phyloP scores from a whole-genome alignment of 129 eudicot genomes.

The Ambrosia artemisiifolia region DNA sequence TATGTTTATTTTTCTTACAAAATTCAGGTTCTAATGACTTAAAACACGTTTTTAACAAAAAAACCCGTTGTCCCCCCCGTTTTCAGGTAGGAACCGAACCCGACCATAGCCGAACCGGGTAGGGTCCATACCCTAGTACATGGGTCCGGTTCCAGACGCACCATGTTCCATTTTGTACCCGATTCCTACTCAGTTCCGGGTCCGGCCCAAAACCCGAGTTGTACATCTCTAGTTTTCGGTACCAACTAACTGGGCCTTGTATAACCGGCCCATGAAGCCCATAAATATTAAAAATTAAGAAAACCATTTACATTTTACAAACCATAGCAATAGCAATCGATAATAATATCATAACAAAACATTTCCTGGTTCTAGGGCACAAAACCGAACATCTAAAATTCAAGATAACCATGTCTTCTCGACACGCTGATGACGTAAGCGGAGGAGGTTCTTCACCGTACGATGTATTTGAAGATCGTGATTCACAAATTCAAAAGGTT shows the following conservation, averaged over 20 bases:
- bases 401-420: constrained; percentile 39
- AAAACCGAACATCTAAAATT: constrained; percentile 25
- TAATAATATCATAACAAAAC: not conserved
- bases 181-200: no score
- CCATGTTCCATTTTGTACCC: no score
- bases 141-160: no score
- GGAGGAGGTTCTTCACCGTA: constrained; percentile 50
- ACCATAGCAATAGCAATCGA: not conserved
- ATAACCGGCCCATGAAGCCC: not conserved
- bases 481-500: constrained; percentile 52
- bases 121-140: no score
- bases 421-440: constrained; percentile 41
- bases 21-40: no score
- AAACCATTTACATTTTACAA: not conserved
- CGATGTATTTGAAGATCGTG: constrained; percentile 54
- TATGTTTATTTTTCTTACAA: no score
- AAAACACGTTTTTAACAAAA: no score
- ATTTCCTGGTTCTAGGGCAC: constrained; percentile 30
- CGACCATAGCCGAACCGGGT: no score
- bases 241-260: not conserved
- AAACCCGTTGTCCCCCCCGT: no score
- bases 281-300: not conserved
- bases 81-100: no score
- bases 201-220: no score
- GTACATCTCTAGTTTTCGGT: no score